Base-by-base conservation (phyloP, 192 early-diverging fungal genomes). In the Lobosporangium transversale region DNA sequence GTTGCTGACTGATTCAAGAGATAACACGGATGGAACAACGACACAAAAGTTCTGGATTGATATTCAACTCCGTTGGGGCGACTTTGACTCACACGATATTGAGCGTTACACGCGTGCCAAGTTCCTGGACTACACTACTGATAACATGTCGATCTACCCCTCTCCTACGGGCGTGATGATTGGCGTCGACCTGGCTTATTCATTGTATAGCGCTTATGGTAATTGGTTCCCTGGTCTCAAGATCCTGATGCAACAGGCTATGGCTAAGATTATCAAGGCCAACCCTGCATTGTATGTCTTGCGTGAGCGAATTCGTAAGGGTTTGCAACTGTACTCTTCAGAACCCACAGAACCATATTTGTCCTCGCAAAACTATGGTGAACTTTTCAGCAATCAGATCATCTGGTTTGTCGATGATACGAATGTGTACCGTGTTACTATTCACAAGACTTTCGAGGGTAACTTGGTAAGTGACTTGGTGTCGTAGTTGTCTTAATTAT, bases 381-480 rank as follows among this genome's bases (percentile, higher is more conserved):
- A 99, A 79, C 84, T 99, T 65, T 99, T 99, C 85, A 93, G 91
- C 59, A 96, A 97, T 78, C 95, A 98, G 82, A 97, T 95, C 50
- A 97, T 97, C 71, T 99, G 97, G 97, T 99, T 99, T 79, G 93
- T 99, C 37, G 97, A 99, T 79, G 97, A 99, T 74, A 98, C 97
- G 45, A 99, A 99, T 60, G 97, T 99, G 3, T 99, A 99, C 82
- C 94, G 97, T 68, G 97, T 99, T 23, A 99, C 96, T 10, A 97
- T 97, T 75, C 97, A 99, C 85, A 97, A 97, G 89, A 99, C 97
- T 7, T 98, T 97, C 64, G 97, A 99, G 80, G 97, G 97, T 44
- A 99, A 99, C 78, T 91, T 99, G 86, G 69, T 73, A 73, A 58
- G 60, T 79, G 55, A 63, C 7, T 66, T 71, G 6, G 14, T 15